Percentiles rank a stretch among this genome's conserved stretches.
phyloP scores from a whole-genome alignment of 176 grass and related monocot genomes.

The Phoenix dactylifera region DNA sequence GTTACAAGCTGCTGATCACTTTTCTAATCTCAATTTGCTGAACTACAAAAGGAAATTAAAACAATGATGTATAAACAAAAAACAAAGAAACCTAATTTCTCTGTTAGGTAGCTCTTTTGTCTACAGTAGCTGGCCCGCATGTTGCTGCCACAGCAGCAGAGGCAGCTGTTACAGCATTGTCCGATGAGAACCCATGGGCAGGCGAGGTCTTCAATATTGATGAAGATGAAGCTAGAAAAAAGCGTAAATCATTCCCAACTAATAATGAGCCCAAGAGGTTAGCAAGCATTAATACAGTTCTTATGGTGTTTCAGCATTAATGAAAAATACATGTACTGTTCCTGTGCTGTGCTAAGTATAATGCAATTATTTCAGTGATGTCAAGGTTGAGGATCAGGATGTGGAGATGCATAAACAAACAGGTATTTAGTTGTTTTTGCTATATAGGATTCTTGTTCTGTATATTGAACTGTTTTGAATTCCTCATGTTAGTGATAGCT shows the following conservation, averaged over 20 bases:
- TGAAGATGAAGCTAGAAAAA: conserved; percentile 38
- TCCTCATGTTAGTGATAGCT: no score
- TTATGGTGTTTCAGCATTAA: no score
- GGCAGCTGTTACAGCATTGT: conserved; percentile 48
- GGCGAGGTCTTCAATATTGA: conserved; percentile 47
- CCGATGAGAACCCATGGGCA: conserved; percentile 52
- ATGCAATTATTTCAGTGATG: conserved; percentile 21
- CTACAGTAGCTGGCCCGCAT: conserved; percentile 46
- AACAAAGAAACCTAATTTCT: conserved; percentile 6
- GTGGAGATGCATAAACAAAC: conserved; percentile 14
- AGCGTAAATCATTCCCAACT: conserved; percentile 26
- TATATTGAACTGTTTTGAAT: no score
- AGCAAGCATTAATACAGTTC: background rate
- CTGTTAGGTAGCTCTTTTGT: conserved; percentile 61
- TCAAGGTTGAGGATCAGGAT: conserved; percentile 16
- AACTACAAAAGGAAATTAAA: no score
- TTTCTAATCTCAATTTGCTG: background rate
- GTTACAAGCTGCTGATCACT: background rate
- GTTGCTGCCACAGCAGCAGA: conserved; percentile 64
- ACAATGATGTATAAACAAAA: background rate
- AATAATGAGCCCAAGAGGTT: conserved; percentile 44
- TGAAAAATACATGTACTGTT: no score
- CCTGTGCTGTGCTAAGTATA: conserved; percentile 2
- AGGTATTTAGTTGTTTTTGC: conserved; percentile 4
- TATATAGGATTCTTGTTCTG: no score